Base-by-base conservation (phyloP, 2,329 filamentous ascomycete genomes). In the Hypomyces rosellus region DNA sequence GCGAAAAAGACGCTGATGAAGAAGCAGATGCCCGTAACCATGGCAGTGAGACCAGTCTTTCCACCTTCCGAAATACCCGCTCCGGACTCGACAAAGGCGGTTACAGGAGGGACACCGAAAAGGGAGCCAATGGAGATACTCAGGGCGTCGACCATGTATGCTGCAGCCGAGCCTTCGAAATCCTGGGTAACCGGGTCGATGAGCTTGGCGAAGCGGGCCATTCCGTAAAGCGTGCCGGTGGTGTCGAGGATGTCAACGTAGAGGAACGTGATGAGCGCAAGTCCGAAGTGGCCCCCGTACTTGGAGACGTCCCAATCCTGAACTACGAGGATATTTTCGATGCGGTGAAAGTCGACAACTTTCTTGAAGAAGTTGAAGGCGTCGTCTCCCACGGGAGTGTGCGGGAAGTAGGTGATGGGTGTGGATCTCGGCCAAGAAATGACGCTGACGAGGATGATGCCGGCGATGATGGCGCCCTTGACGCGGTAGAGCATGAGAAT, bases 231-330 rank as follows among this genome's bases (percentile, higher is more conserved):
- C 1, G 89, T 95, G 59, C 88, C 89, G 0, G 89, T 95, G 57
- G 82, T 85, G 67, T 95, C 89, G 41, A 95, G 80, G 54, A 95
- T 92, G 61, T 95, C 89, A 57, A 95, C 89, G 61, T 95, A 95
- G 18, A 95, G 76, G 71, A 95, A 95, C 2, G 89, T 95, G 66
- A 95, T 84, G 56, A 95, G 82, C 1, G 89, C 89, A 45, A 93
- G 75, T 25, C 85, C 87, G 61, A 95, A 95, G 62, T 93, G 84
- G 3, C 81, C 81, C 11, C 85, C 83, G 51, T 89, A 82, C 4
- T 74, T 74, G 7, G 76, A 70, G 20, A 95, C 74, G 58, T 86
- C 72, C 85, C 88, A 95, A 51, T 89, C 72, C 63, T 89, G 86
- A 1, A 84, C 88, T 34, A 75, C 78, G 13, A 95, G 75, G 4